Conservation (phyloP, 2,329 filamentous ascomycete genomes). For the Sporothrix pallida region DNA sequence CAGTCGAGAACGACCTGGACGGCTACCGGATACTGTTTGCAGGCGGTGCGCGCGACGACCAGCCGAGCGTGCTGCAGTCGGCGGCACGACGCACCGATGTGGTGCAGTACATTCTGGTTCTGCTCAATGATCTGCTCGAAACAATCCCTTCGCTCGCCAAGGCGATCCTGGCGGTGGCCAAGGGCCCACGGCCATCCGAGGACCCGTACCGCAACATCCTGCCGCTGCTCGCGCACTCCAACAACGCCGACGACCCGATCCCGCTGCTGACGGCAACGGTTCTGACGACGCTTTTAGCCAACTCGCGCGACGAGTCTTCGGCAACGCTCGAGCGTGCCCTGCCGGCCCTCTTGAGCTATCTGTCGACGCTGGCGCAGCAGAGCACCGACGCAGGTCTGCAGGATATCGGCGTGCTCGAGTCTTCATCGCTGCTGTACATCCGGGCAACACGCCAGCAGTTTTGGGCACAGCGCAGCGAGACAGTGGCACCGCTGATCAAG, state of each 20-base stretch:
- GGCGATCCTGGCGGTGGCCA: constrained; percentile 61
- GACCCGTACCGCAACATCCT: constrained; percentile 85
- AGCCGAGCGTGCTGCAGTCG: constrained; percentile 76
- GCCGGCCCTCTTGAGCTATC: constrained; percentile 82
- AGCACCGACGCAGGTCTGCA: constrained; percentile 82
- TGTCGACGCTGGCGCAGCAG: constrained; percentile 81
- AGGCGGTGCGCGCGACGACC: constrained; percentile 76
- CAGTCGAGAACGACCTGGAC: constrained; percentile 77
- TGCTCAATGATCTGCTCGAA: constrained; percentile 85
- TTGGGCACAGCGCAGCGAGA: constrained; percentile 89
- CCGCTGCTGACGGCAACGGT: constrained; percentile 89
- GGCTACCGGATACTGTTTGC: constrained; percentile 83
- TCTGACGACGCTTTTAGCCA: constrained; percentile 76
- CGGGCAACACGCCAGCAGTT: constrained; percentile 78
- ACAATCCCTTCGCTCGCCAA: constrained; percentile 74
- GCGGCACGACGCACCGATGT: constrained; percentile 87
- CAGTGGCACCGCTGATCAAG: constrained; percentile 77
- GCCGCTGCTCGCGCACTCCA: constrained; percentile 80
- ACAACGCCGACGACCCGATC: constrained; percentile 76
- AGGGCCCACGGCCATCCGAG: constrained; percentile 45
- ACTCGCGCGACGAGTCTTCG: constrained; percentile 65
- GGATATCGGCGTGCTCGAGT: constrained; percentile 92
- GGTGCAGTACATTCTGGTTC: constrained; percentile 90
- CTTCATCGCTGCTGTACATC: constrained; percentile 81
- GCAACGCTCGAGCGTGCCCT: constrained; percentile 75